These are phyloP conservation scores for Talaromyces amestolkiae DNA, from an alignment of 2,329 filamentous ascomycete species.

Conservation along the genomic window DNA sequence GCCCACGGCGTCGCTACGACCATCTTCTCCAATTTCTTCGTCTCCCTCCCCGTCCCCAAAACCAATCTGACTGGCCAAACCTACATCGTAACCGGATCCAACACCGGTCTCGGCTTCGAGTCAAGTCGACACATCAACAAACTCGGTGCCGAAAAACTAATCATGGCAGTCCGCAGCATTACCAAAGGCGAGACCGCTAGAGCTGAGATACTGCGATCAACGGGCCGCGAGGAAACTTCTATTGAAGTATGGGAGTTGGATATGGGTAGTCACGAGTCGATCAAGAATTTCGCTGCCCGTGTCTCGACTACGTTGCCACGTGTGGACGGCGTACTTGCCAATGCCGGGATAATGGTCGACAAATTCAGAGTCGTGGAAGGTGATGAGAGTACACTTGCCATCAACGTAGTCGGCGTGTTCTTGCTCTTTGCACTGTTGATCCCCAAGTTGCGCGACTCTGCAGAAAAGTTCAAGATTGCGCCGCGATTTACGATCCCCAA, in stretches of 20 bases:
- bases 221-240: constrained; percentile 32
- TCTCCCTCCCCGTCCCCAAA: constrained; percentile 11
- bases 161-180: constrained; percentile 49
- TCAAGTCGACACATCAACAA: constrained; percentile 42
- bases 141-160: constrained; percentile 42
- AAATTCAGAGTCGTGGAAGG: constrained; percentile 21
- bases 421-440: constrained; percentile 25
- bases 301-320: constrained; percentile 35
- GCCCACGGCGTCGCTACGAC: constrained; percentile 11
- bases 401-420: constrained; percentile 35
- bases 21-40: constrained; percentile 18
- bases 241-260: constrained; percentile 55
- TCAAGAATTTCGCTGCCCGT: constrained; percentile 43
- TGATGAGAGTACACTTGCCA: constrained; percentile 36
- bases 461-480: constrained; percentile 18
- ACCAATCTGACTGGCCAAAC: constrained; percentile 32
- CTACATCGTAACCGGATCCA: constrained; percentile 52
- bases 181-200: constrained; percentile 45
- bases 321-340: constrained; percentile 48
- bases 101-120: constrained; percentile 51
- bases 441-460: constrained; percentile 22
- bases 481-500: constrained; percentile 23
- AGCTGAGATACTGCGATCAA: constrained; percentile 29
- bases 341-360: constrained; percentile 39
- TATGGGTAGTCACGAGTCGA: constrained; percentile 47